Evolutionary conservation across 2,329 filamentous ascomycete genomes (phyloP).

Genomic region (Fusarium haematococcum): DNA sequence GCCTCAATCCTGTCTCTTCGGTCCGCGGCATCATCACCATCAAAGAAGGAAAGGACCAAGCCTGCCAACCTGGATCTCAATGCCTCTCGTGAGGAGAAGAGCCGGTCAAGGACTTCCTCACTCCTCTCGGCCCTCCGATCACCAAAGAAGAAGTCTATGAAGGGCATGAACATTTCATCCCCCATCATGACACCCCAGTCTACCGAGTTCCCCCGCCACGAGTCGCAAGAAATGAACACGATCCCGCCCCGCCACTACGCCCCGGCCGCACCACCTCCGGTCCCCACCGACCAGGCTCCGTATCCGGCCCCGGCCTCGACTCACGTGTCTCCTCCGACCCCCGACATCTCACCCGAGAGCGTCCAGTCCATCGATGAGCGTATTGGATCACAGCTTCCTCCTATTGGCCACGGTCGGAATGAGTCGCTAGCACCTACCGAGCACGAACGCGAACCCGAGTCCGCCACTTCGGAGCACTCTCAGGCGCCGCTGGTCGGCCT

Average conservation of each 20-base stretch:
- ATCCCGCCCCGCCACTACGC: constrained; percentile 70
- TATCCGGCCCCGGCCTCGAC: constrained; percentile 42
- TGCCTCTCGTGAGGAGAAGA: constrained; percentile 58
- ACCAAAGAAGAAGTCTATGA: constrained; percentile 65
- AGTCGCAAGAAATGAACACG: constrained; percentile 67
- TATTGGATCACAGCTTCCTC: constrained; percentile 56
- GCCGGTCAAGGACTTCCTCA: constrained; percentile 68
- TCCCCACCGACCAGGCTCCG: constrained; percentile 61
- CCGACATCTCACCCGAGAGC: constrained; percentile 56
- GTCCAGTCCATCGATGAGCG: constrained; percentile 67
- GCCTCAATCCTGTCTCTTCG: constrained; percentile 38
- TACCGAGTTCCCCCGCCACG: constrained; percentile 66
- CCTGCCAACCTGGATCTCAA: constrained; percentile 63
- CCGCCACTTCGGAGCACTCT: constrained; percentile 64
- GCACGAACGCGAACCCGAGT: constrained; percentile 61
- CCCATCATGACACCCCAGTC: constrained; percentile 75
- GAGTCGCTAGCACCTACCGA: constrained; percentile 55
- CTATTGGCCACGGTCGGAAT: constrained; percentile 51
- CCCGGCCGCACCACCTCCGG: constrained; percentile 67
- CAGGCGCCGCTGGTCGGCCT: constrained; percentile 65
- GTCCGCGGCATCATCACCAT: constrained; percentile 47
- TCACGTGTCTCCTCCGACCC: constrained; percentile 42
- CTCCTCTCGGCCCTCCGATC: constrained; percentile 72
- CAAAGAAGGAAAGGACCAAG: constrained; percentile 62
- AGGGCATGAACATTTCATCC: constrained; percentile 70